phyloP scores from a whole-genome alignment of 2,329 filamentous ascomycete species.

The Scedosporium dehoogii region DNA sequence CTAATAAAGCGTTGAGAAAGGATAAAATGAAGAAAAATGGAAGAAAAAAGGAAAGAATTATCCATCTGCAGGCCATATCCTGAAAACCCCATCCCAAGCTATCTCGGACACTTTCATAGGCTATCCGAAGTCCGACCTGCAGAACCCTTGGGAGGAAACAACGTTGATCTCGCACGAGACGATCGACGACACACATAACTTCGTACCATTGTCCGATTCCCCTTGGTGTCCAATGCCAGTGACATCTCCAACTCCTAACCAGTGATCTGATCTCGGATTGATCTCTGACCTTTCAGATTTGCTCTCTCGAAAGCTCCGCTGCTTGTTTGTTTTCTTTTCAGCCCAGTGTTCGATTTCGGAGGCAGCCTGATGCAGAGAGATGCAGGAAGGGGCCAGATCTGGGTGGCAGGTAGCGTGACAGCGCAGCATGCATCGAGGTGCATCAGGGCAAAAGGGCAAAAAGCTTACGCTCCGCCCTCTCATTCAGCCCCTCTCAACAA shows the following conservation, averaged over 20 bases:
- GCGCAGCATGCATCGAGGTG: constrained; percentile 1
- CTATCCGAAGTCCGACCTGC: constrained; percentile 1
- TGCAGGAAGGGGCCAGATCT: not conserved
- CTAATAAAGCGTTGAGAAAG: not conserved
- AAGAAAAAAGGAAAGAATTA: not conserved
- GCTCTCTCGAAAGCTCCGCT: not conserved
- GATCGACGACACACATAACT: not conserved
- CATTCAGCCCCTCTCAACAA: not conserved
- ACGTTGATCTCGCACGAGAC: not conserved
- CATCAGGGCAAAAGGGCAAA: not conserved
- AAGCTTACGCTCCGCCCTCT: not conserved
- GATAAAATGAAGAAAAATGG: not conserved
- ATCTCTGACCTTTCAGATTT: not conserved
- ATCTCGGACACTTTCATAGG: not conserved
- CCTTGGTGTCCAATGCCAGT: not conserved
- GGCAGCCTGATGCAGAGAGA: not conserved
- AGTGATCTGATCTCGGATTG: not conserved
- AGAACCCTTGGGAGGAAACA: not conserved
- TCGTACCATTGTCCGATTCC: not conserved
- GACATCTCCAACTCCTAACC: not conserved
- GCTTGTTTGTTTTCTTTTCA: not conserved
- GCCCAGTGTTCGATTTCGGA: not conserved
- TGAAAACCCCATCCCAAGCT: not conserved
- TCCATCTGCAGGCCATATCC: not conserved
- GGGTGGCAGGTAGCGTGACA: not conserved